Base-by-base conservation (phyloP, 345 rosid species). In the Camelina laxa region DNA sequence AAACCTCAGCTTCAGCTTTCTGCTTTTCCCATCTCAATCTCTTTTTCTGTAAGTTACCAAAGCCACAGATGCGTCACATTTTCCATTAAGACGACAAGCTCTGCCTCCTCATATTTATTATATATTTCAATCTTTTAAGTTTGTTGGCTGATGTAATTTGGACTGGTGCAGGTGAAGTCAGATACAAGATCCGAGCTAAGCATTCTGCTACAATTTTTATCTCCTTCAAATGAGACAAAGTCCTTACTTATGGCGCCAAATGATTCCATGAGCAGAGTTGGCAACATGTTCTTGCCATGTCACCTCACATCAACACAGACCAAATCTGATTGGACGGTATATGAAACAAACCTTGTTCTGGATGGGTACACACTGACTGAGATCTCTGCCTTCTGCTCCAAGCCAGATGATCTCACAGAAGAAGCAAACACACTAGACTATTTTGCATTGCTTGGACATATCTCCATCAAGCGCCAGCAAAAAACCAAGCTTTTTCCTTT, bases 361-460 rank as follows among this genome's bases (percentile, higher is more conserved):
- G 80, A 67, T 11, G 89, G 86, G 47, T 75, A 77, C 78, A 83
- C 79, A 14, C 60, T 89, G 66, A 84, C 84, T 15, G 89, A 83
- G 67, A 93, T 87, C 73, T 62, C 70, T 5, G 89, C 85, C 12
- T 36, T 88, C 33, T 91, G 96, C 91, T 84, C 84, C 85, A 63
- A 49, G 60, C 76, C 82, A 73, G 27, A 60, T 59, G 70, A 69
- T n/a, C 54, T 75, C 20, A 39, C 57, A 50, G 67, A 60, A 73
- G 21, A 68, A 71, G 64, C 72, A 50, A 84, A 17, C 69, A 54
- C 41, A 35, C 1, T 41, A 4, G 77, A 79, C 30, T 93, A 84
- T 55, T 76, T 69, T 65, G 87, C 93, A 8, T 74, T 91, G 56
- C 96, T 91, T 27, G 93, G 98, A 22, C 81, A 89, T 62, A 76